Percentiles rank a stretch among this genome's conserved stretches.
phyloP scores from a whole-genome alignment of 2,329 filamentous ascomycete genomes.

The Decorospora gaudefroyi region DNA sequence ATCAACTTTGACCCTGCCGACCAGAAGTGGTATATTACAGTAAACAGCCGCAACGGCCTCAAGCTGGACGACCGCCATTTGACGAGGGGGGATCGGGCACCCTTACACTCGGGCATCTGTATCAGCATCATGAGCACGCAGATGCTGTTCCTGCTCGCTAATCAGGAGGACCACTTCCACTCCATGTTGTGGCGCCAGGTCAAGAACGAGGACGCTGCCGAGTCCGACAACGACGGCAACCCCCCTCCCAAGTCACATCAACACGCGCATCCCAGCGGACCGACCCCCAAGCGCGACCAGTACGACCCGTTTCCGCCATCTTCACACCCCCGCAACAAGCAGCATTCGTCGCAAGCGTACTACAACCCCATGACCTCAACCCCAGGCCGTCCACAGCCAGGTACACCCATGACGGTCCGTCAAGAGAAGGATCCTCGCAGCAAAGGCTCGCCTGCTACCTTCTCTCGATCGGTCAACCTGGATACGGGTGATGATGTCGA shows the following conservation, averaged over 20 bases:
- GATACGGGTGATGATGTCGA: slow-evolving; percentile 66
- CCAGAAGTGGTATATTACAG: slow-evolving; percentile 76
- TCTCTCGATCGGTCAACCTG: slow-evolving; percentile 57
- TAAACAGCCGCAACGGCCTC: slow-evolving; percentile 90
- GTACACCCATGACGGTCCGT: slow-evolving; percentile 46
- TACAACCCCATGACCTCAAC: slow-evolving; percentile 45
- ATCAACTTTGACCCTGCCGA: slow-evolving; percentile 53
- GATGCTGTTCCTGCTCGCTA: slow-evolving; percentile 98
- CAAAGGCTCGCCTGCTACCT: slow-evolving; percentile 55
- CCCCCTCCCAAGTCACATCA: slow-evolving; percentile 39
- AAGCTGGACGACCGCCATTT: slow-evolving; percentile 76
- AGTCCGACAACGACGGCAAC: slow-evolving; percentile 48
- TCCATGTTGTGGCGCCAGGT: slow-evolving; percentile 68
- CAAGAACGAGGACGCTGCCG: slow-evolving; percentile 43
- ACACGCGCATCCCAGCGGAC: slow-evolving; percentile 41
- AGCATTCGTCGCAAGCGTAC: slow-evolving; percentile 38
- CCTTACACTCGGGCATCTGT: slow-evolving; percentile 82
- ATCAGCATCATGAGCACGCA: slow-evolving; percentile 91
- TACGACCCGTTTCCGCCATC: slow-evolving; percentile 47
- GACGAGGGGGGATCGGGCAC: slow-evolving; percentile 66
- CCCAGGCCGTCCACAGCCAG: slow-evolving; percentile 40
- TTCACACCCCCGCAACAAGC: slow-evolving; percentile 41
- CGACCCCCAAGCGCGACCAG: slow-evolving; percentile 45
- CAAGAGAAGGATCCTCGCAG: slow-evolving; percentile 41
- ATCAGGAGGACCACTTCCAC: slow-evolving; percentile 70